A percentile compares a stretch with the other conserved stretches of the same genome.
Conservation (phyloP, 31 red algal genomes). For the Asparagopsis taxiformis region DNA sequence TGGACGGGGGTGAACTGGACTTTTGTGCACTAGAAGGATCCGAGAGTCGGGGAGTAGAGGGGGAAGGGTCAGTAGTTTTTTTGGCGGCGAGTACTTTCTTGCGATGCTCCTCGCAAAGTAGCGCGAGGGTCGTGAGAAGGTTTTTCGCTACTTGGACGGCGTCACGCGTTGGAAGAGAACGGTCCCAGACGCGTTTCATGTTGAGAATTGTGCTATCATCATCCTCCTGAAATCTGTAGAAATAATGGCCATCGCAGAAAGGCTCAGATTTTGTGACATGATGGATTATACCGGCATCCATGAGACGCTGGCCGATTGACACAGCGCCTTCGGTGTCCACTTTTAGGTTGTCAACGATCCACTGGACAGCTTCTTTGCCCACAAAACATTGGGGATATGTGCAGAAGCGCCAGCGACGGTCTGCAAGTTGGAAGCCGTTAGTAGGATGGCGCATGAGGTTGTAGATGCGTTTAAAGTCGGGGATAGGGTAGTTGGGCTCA, state of each 20-base stretch:
- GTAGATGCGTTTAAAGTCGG: constrained; percentile 83
- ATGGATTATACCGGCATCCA: constrained; percentile 93
- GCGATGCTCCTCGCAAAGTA: constrained; percentile 89
- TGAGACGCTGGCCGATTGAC: constrained; percentile 80
- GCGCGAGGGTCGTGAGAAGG: constrained; percentile 84
- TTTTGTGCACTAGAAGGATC: constrained; percentile 1
- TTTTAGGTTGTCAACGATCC: constrained; percentile 81
- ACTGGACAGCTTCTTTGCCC: constrained; percentile 86
- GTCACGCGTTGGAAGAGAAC: constrained; percentile 56
- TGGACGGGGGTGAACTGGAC: not conserved
- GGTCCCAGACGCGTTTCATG: constrained; percentile 97
- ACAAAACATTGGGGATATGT: constrained; percentile 93
- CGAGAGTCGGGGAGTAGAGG: constrained; percentile 12
- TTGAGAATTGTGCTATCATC: constrained; percentile 93
- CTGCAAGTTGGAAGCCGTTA: constrained; percentile 63
- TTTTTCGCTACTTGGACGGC: constrained; percentile 85
- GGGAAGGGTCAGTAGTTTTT: not conserved
- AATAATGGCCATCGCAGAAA: constrained; percentile 84
- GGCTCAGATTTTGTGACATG: constrained; percentile 95
- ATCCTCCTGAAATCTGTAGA: constrained; percentile 98
- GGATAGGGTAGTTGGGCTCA: constrained; percentile 62
- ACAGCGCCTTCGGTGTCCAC: constrained; percentile 60
- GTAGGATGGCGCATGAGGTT: constrained; percentile 72
- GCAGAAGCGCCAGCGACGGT: constrained; percentile 85
- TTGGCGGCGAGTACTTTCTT: constrained; percentile 52